Percentiles rank a stretch among this genome's conserved stretches.
These are phyloP conservation scores for Xylaria grammica DNA, from an alignment of 495 filamentous ascomycete species.

Conservation along the genomic window DNA sequence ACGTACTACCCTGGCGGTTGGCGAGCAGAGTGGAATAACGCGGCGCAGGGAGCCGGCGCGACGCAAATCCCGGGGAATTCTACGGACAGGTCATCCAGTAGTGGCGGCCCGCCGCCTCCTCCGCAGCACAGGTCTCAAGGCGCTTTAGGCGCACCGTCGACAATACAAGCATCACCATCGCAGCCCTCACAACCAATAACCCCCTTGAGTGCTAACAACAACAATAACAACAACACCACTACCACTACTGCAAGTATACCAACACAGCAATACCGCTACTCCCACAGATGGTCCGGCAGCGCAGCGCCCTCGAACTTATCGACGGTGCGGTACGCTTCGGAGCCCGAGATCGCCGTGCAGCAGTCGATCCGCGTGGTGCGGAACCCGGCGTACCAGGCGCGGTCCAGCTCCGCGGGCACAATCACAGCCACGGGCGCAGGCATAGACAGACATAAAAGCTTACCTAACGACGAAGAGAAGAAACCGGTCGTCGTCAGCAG, in stretches of 20 bases:
- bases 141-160: too few relatives aligned
- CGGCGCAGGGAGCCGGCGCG: conserved; percentile 19
- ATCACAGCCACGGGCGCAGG: not conserved
- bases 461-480: not conserved
- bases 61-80: not conserved
- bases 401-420: not conserved
- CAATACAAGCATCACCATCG: not conserved
- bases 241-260: not conserved
- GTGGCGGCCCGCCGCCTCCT: not conserved
- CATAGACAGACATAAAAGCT: too few relatives aligned
- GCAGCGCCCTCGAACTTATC: conserved; percentile 32
- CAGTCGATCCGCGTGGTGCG: conserved; percentile 34
- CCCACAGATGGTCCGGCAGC: conserved; percentile 32
- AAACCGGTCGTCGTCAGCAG: not conserved
- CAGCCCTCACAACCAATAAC: not conserved
- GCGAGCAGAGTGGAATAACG: conserved; percentile 33
- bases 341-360: conserved; percentile 37
- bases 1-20: conserved; percentile 34
- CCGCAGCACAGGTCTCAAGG: not conserved
- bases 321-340: conserved; percentile 34
- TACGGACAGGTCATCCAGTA: not conserved
- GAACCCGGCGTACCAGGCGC: conserved; percentile 28
- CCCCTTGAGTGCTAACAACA: not conserved
- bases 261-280: not conserved
- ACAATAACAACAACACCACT: not conserved